These are phyloP conservation scores for Phalaenopsis aphrodite DNA, from an alignment of 106 monocot genomes.

Conservation along the genomic window DNA sequence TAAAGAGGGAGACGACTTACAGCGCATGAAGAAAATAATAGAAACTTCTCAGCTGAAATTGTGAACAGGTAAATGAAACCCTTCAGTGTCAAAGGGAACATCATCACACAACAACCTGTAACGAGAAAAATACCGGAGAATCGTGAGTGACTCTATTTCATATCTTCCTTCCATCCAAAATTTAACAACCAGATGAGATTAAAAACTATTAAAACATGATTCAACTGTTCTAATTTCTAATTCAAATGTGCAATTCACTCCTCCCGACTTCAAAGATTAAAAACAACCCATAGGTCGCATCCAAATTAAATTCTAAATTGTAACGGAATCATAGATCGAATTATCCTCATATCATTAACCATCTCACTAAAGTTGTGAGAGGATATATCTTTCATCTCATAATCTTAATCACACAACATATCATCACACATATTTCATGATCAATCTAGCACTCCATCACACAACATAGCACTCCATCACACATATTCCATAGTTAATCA, in stretches of 20 bases:
- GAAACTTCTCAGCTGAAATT: background rate
- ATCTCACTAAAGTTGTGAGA: conserved; percentile 1
- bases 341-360: background rate
- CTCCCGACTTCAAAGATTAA: background rate
- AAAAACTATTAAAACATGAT: background rate
- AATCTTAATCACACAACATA: background rate
- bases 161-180: background rate
- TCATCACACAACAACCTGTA: conserved; percentile 2
- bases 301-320: background rate
- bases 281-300: background rate
- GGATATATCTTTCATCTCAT: background rate
- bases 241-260: background rate
- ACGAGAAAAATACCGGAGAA: background rate
- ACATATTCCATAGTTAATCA: background rate
- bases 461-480: background rate
- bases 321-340: background rate
- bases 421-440: background rate
- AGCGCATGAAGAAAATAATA: background rate
- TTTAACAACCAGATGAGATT: background rate
- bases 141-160: background rate
- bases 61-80: background rate
- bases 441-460: background rate
- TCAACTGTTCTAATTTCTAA: background rate
- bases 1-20: background rate
- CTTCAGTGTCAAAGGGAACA: background rate